phyloP scores from a whole-genome alignment of 1,284 basidiomycete genomes.

The Moesziomyces parantarcticus region DNA sequence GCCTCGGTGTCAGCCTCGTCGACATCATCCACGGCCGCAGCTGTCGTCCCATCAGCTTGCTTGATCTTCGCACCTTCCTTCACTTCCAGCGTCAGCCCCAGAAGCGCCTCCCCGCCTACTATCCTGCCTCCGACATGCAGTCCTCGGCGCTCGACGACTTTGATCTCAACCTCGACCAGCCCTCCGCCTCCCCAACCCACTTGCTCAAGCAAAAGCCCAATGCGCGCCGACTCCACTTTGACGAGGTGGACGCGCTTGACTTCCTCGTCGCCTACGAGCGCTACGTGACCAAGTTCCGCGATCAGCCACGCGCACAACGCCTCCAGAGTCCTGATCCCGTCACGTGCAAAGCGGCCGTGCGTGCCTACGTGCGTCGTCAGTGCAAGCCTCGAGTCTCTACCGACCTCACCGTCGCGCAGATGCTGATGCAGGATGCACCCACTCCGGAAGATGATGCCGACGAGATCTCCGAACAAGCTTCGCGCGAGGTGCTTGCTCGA shows the following conservation, averaged over 20 bases:
- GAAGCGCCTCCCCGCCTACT: slow-evolving; percentile 28
- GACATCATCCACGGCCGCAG: slow-evolving; percentile 57
- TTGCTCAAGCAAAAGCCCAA: slow-evolving; percentile 7
- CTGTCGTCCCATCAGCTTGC: slow-evolving; percentile 52
- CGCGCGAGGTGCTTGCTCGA: slow-evolving; percentile 22
- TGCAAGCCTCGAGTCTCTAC: slow-evolving; percentile 26
- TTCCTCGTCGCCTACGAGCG: slow-evolving; percentile 55
- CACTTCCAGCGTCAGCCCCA: slow-evolving; percentile 38
- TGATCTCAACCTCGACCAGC: slow-evolving; percentile 24
- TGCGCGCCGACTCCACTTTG: slow-evolving; percentile 19
- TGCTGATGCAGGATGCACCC: slow-evolving; percentile 8
- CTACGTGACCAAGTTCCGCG: slow-evolving; percentile 40
- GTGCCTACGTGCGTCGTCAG: slow-evolving; percentile 32
- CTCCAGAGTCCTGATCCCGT: slow-evolving; percentile 35
- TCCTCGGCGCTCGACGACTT: slow-evolving; percentile 24
- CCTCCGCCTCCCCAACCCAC: slow-evolving; percentile 6
- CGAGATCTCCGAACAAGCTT: slow-evolving; percentile 13
- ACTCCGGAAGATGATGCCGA: slow-evolving; percentile 4
- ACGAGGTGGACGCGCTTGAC: slow-evolving; percentile 55
- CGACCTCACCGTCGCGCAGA: slow-evolving; percentile 29
- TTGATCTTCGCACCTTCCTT: slow-evolving; percentile 33
- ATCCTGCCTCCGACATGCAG: slow-evolving; percentile 43
- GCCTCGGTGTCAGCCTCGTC: slow-evolving; percentile 45
- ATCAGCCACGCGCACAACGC: slow-evolving; percentile 33
- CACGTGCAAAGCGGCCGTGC: slow-evolving; percentile 38